These are phyloP conservation scores for Brassica balearica DNA, from an alignment of 441 rosid genomes.

Conservation along the genomic window DNA sequence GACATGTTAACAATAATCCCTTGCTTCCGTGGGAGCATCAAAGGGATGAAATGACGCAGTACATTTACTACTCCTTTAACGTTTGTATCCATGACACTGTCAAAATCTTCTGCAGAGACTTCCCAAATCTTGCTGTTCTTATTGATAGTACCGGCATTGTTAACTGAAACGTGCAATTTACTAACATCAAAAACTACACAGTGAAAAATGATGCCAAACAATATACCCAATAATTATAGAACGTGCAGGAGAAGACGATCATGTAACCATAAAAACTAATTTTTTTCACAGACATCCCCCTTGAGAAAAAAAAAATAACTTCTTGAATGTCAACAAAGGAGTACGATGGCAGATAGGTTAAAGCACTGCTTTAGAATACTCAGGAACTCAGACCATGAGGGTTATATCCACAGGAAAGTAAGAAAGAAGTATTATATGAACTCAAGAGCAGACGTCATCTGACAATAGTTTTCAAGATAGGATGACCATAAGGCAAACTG, in stretches of 20 bases:
- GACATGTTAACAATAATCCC: conserved; percentile 92
- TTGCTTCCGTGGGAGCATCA: conserved; percentile 77
- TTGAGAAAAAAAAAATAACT: background rate
- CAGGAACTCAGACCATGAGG: background rate
- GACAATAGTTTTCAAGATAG: background rate
- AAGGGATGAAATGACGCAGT: conserved; percentile 89
- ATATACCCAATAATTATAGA: background rate
- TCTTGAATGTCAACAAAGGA: conserved; percentile 12
- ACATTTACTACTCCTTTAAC: conserved; percentile 85
- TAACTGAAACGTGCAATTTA: conserved; percentile 55
- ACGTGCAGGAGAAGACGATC: conserved; percentile 18
- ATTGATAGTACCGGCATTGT: conserved; percentile 94
- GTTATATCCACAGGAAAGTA: conserved; percentile 10
- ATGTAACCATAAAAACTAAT: conserved; percentile 20
- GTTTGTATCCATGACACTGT: conserved; percentile 85
- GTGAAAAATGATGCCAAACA: background rate
- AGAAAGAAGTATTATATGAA: background rate
- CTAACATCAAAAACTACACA: conserved; percentile 20
- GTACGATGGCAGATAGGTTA: background rate
- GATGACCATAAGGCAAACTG: background rate
- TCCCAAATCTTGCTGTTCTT: conserved; percentile 95
- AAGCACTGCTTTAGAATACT: background rate
- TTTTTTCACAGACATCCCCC: background rate
- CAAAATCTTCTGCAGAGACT: conserved; percentile 90
- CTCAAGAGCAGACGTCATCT: conserved; percentile 9